These are phyloP conservation scores for Beauveria sp. DNA, from an alignment of 2,329 filamentous ascomycete species.

Conservation along the genomic window DNA sequence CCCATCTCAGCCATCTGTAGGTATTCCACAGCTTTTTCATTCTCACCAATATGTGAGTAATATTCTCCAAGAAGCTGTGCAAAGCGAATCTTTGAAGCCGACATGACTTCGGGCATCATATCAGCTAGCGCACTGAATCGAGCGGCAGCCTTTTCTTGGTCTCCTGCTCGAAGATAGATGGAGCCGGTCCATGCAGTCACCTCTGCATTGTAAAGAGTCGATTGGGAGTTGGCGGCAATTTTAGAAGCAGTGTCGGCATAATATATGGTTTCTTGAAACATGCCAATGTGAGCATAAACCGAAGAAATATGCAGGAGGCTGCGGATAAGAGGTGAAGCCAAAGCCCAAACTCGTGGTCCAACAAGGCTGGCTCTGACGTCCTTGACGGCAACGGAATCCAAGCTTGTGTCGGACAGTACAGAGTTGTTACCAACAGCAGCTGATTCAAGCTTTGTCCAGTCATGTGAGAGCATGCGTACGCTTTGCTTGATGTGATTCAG, in stretches of 20 bases:
- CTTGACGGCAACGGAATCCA: constrained; percentile 20
- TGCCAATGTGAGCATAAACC: constrained; percentile 74
- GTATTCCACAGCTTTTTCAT: constrained; percentile 34
- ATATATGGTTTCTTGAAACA: constrained; percentile 81
- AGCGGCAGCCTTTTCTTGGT: constrained; percentile 46
- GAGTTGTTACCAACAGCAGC: constrained; percentile 19
- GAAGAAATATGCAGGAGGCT: constrained; percentile 66
- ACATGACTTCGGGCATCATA: constrained; percentile 37
- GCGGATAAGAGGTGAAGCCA: constrained; percentile 66
- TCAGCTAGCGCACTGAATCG: constrained; percentile 46
- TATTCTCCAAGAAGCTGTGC: constrained; percentile 50
- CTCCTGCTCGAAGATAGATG: constrained; percentile 49
- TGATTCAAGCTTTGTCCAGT: constrained; percentile 46
- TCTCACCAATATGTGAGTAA: constrained; percentile 41
- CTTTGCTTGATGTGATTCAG: constrained; percentile 49
- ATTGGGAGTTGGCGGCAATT: constrained; percentile 61
- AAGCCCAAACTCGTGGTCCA: constrained; percentile 65
- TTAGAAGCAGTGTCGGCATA: constrained; percentile 79
- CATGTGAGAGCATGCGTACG: constrained; percentile 47
- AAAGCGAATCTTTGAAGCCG: constrained; percentile 31
- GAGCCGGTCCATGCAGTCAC: constrained; percentile 47
- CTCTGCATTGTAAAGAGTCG: constrained; percentile 49
- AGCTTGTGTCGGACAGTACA: constrained; percentile 23
- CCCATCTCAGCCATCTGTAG: constrained; percentile 39
- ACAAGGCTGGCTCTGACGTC: constrained; percentile 16